Evolutionary conservation across 257 asterid species (phyloP), one percentile per base, ranked within the genome.

Genomic region (Rauvolfia tetraphylla): DNA sequence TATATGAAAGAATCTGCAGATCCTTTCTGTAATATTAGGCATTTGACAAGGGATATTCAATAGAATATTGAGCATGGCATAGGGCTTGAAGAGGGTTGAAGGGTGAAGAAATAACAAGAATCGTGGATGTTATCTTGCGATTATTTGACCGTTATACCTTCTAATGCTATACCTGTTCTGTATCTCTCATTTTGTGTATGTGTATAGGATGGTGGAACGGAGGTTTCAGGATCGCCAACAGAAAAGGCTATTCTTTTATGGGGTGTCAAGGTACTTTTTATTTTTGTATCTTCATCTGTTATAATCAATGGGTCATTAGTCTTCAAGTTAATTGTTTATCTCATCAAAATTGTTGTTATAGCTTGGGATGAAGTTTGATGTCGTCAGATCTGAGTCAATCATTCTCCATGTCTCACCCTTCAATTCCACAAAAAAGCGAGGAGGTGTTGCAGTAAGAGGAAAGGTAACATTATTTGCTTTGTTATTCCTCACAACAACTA

Each of bases 181-280:
- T 75, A 22, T 68, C 68, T 75, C 57, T 61, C 74, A 3, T 13
- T 48, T 75, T 65, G 36, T 23, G 48, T 46, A 31, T 59, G 23
- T 65, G 59, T 80, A 0, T 71, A 92, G 98, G 96, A 91, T 65
- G 98, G 98, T 31, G 83, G 76, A 71, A 41, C 79, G 61, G 98
- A 91, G 88, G 84, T 95, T 77, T 95, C 99, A 62, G 99, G 99
- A 75, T 90, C 99, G 78, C 99, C 99, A 76, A 95, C 99, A 68
- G 99, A 95, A 82, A 92, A 92, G 73, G 94, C 98, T 69, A 85
- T 95, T 78, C 99, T 95, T 81, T 86, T 88, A 42, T 95, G 99
- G 99, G 99, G 96, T 70, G 88, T 90, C 78, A 87, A 92, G 94
- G 99, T 95, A 84, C 59, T 72, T 36, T 41, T 44, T 42, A n/a